Evolutionary conservation across 1,284 basidiomycete genomes (phyloP), one percentile per base, ranked within the genome.

Genomic region (Papiliotrema nemorosa): DNA sequence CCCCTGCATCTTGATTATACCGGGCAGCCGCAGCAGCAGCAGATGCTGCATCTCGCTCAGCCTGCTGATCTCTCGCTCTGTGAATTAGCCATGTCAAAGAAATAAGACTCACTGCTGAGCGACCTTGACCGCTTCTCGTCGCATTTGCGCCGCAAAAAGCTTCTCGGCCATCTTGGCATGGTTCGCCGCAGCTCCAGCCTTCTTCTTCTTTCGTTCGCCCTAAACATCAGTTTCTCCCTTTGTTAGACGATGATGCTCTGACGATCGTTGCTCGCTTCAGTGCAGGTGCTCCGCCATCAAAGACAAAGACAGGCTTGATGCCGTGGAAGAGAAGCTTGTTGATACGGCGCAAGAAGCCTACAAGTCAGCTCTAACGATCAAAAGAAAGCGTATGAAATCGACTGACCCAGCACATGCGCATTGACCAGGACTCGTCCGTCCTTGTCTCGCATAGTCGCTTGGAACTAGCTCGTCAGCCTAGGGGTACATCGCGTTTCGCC

Each of bases 361-460:
- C 10, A 26, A 22, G 41, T 50, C 22, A 49, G 39, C 44, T 47
- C 7, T n/a, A 14, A 13, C 10, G 9, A 31, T 7, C 38, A 18
- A 31, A 4, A 12, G 14, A 27, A n/a, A n/a, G 14, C 6, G 5
- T 22, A 9, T 14, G 18, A 26, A 7, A 18, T 3, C 7, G 21
- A 39, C 69, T 49, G 25, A 74, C 94, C 94, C 42, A 98, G 78
- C 22, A 99, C 85, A 76, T 98, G 96, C 0, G 94, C 93, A 66
- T 97, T 97, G 52, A 87, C 82, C 35, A 99, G 77, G 10, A 83
- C 90, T 22, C 85, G 82, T 14, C 96, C 96, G 53, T 97, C 90
- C 68, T 91, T 94, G 76, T 96, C 93, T 25, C 96, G 84, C 93
- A 98, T 97, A 2, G 96, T 97, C 34, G 93, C 93, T 76, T 96